Evolutionary conservation across 2,329 filamentous ascomycete species (phyloP), one percentile per base, ranked within the genome.

Genomic region (Thielaviopsis cerberus): DNA sequence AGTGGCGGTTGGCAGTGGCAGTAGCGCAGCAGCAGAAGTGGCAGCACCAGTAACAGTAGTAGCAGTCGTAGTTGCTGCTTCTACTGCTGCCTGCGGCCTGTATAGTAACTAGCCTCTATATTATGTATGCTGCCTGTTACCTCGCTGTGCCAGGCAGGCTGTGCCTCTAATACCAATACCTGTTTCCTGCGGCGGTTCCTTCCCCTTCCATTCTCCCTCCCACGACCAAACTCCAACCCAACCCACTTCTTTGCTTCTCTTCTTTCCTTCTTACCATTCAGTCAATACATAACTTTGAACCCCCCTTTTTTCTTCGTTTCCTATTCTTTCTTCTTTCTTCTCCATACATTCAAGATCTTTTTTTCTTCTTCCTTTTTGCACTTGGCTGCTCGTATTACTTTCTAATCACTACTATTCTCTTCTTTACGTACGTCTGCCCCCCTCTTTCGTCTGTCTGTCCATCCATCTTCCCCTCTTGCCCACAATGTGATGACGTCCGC

Each of bases 311-410:
- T 48, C 45, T 45, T 34, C 26, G 45, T 45, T 37, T 25, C 34
- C 51, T 54, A 45, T 50, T 27, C 22, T 57, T 45, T 25, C 50
- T 53, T 55, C 27, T 56, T 55, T 53, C 55, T 37, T 53, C 57
- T 60, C 53, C 54, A 23, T 55, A 52, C 55, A 30, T 45, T 57
- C 55, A 50, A 56, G 53, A 58, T 53, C 55, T 52, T 53, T 54
- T 51, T 50, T 55, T 55, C 56, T 53, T 54, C 30, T 48, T 57
- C 50, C 57, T 53, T 34, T 34, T 27, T 55, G 59, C 59, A 61
- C 55, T 61, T 61, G 55, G 58, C 59, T 61, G 55, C 59, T 41
- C 37, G 41, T 58, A 61, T 58, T 57, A 23, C 53, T 58, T 61
- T 55, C 34, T 61, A 61, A 61, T 61, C 24, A 45, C 55, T 23